phyloP scores from a whole-genome alignment of 139 green algal genomes.

The Microglena sp. region DNA sequence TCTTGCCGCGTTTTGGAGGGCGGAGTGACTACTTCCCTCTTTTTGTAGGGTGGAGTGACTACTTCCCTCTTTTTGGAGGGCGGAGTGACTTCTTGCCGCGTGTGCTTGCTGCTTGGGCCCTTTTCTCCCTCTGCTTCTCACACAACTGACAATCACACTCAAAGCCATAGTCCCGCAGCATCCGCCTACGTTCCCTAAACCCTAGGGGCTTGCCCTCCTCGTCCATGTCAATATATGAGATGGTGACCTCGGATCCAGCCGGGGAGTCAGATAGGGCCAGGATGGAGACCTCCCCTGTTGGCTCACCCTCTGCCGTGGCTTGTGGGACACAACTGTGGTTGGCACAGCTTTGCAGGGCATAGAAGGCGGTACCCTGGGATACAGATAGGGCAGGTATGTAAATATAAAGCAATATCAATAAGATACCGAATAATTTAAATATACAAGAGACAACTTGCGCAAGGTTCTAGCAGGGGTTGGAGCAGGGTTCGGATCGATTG shows the following conservation, averaged over 20 bases:
- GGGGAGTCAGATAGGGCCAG: slow-evolving; percentile 36
- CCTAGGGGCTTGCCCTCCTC: slow-evolving; percentile 28
- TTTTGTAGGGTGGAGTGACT: too few species aligned
- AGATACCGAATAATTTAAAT: too few species aligned
- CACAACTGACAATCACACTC: slow-evolving; percentile 50
- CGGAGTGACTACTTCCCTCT: too few species aligned
- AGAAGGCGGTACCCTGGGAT: slow-evolving; percentile 72
- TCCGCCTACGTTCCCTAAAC: slow-evolving; percentile 20
- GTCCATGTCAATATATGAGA: slow-evolving; percentile 79
- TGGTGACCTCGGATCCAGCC: slow-evolving; percentile 57
- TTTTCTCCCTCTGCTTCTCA: slow-evolving; percentile 2
- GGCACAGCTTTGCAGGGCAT: slow-evolving; percentile 70
- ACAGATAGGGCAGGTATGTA: neutral
- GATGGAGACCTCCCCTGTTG: slow-evolving; percentile 37
- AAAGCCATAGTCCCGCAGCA: slow-evolving; percentile 78
- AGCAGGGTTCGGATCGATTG: too few species aligned
- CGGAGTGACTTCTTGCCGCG: too few species aligned
- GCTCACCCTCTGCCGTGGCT: slow-evolving; percentile 40
- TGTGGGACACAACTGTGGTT: slow-evolving; percentile 89
- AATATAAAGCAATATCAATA: too few species aligned
- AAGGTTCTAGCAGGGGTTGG: too few species aligned
- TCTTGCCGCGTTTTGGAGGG: too few species aligned
- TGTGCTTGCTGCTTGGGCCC: neutral
- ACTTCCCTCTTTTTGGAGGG: too few species aligned
- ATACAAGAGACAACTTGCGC: too few species aligned